A percentile compares a stretch with the other conserved stretches of the same genome.
phyloP scores from a whole-genome alignment of 202 grass and related monocot genomes.

The Bolboschoenoplectus hybrid region DNA sequence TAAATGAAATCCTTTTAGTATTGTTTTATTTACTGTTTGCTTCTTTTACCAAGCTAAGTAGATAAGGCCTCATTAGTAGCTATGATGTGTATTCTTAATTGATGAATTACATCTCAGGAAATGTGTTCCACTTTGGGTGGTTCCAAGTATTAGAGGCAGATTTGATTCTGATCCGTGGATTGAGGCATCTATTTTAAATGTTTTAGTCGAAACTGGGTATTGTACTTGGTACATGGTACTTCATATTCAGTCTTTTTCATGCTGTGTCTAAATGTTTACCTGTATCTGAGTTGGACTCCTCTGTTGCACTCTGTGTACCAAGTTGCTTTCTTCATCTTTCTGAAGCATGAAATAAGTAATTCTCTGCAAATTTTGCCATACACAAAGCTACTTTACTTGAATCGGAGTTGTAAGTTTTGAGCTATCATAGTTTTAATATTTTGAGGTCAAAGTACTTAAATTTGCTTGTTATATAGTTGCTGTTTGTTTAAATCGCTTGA shows the following conservation, averaged over 20 bases:
- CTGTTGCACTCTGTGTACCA: background rate
- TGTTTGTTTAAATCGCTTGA: background rate
- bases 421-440: constrained; percentile 1
- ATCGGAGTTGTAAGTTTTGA: background rate
- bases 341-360: background rate
- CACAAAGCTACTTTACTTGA: background rate
- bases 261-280: constrained; percentile 7
- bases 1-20: background rate
- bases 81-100: background rate
- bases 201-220: background rate
- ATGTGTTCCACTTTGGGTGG: background rate
- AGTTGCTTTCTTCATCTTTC: background rate
- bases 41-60: background rate
- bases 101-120: background rate
- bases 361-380: constrained; percentile 1
- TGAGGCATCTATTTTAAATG: background rate
- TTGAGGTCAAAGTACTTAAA: background rate
- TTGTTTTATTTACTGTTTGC: background rate
- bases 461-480: background rate
- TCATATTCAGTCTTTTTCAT: constrained; percentile 15
- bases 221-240: background rate
- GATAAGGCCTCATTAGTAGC: constrained; percentile 1
- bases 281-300: background rate
- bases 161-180: constrained; percentile 2
- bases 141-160: background rate